Conservation (phyloP, 192 early-diverging fungal genomes). For the Entomortierella chlamydospora region DNA sequence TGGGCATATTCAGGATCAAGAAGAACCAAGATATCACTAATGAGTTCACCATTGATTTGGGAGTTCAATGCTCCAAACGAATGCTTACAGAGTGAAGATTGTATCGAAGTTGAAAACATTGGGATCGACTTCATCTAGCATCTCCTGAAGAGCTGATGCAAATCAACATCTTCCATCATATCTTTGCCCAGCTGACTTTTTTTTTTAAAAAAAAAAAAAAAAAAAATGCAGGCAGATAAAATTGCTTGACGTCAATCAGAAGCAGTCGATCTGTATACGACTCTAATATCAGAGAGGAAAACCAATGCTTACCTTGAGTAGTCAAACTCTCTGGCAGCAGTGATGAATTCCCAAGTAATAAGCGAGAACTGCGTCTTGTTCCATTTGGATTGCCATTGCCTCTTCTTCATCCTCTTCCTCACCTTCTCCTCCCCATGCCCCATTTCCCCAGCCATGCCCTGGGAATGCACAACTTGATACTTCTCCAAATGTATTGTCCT, state of each 20-base stretch:
- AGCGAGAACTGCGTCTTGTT: constrained; percentile 34
- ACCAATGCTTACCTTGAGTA: constrained; percentile 24
- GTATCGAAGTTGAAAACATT: constrained; percentile 26
- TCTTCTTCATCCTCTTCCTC: constrained; percentile 20
- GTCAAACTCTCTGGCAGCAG: constrained; percentile 24
- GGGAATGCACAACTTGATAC: constrained; percentile 29
- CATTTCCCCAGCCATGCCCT: constrained; percentile 25
- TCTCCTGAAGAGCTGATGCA: constrained; percentile 29
- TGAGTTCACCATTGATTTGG: constrained; percentile 25
- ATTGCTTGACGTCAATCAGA: too few species aligned
- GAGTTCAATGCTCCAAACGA: constrained; percentile 35
- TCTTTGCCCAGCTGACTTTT: constrained; percentile 38
- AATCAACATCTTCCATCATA: constrained; percentile 35
- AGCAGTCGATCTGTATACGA: too few species aligned
- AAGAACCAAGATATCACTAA: constrained; percentile 18
- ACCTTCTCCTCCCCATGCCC: neutral
- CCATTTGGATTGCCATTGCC: constrained; percentile 43
- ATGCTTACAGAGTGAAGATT: constrained; percentile 29
- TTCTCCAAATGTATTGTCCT: constrained; percentile 22
- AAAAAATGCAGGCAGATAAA: neutral
- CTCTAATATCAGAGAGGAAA: too few species aligned
- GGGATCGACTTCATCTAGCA: constrained; percentile 12
- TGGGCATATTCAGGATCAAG: neutral
- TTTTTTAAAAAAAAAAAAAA: neutral
- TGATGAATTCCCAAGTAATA: constrained; percentile 27